Percentiles rank a stretch among this genome's conserved stretches.
phyloP scores from a whole-genome alignment of 805 yeast species.

The Zygoascus bituminiphila region DNA sequence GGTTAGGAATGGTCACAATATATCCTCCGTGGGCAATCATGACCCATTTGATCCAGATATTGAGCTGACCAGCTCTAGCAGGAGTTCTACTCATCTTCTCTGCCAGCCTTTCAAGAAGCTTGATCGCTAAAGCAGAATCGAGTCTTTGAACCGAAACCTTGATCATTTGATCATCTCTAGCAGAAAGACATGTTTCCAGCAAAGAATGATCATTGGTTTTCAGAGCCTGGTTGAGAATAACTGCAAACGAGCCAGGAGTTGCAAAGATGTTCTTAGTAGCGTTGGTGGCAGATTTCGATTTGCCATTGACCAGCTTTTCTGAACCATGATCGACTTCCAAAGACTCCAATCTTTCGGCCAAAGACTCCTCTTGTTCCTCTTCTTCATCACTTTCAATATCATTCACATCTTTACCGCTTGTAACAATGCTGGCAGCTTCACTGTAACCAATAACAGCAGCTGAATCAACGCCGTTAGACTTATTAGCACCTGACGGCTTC shows the following conservation, averaged over 20 bases:
- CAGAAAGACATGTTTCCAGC: conserved; percentile 69
- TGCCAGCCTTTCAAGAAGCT: conserved; percentile 41
- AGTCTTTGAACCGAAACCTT: conserved; percentile 49
- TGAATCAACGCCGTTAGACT: conserved; percentile 27
- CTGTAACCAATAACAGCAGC: conserved; percentile 36
- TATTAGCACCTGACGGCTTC: conserved; percentile 2
- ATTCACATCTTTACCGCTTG: conserved; percentile 30
- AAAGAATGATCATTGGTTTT: conserved; percentile 79
- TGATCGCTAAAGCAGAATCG: conserved; percentile 36
- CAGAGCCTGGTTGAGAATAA: conserved; percentile 81
- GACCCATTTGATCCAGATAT: conserved; percentile 76
- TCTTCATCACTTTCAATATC: conserved; percentile 29
- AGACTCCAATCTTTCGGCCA: conserved; percentile 35
- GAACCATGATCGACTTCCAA: conserved; percentile 21
- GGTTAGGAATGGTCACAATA: conserved; percentile 42
- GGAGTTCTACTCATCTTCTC: conserved; percentile 45
- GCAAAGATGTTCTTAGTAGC: conserved; percentile 38
- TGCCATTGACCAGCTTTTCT: conserved; percentile 18
- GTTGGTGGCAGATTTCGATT: conserved; percentile 16
- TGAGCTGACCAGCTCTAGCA: conserved; percentile 41
- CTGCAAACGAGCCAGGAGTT: conserved; percentile 70
- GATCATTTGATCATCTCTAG: conserved; percentile 43
- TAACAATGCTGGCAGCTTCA: conserved; percentile 28
- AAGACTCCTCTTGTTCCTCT: conserved; percentile 31
- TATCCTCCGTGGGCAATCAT: conserved; percentile 63